phyloP scores from a whole-genome alignment of 2,329 filamentous ascomycete species.

The Setomelanomma holmii region DNA sequence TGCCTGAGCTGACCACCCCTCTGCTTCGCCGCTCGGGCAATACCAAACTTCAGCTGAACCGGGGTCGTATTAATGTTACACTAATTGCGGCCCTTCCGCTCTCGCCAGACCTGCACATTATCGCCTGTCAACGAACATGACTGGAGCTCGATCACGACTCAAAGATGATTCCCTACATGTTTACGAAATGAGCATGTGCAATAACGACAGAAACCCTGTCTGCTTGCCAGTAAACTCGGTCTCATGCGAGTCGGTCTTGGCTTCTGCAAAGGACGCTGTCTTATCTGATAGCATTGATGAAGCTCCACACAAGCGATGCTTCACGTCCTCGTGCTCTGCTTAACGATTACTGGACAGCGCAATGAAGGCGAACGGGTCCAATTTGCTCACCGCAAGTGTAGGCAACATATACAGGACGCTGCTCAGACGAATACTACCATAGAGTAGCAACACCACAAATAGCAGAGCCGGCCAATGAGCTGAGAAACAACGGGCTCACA shows the following conservation, averaged over 20 bases:
- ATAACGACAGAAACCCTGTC: no score
- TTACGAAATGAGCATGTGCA: no score
- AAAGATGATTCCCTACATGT: no score
- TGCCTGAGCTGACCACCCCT: not conserved
- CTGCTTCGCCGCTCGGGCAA: not conserved
- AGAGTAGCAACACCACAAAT: no score
- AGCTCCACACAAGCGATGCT: slow-evolving; percentile 3
- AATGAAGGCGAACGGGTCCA: no score
- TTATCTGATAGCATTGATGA: slow-evolving; percentile 15
- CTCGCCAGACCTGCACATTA: not conserved
- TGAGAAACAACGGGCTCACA: no score
- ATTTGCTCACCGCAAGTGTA: no score
- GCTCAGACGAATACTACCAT: no score
- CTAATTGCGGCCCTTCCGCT: not conserved
- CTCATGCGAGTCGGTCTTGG: slow-evolving; percentile 15
- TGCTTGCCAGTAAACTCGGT: no score
- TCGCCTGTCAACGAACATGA: not conserved
- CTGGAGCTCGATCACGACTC: not conserved
- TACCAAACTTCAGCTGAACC: not conserved
- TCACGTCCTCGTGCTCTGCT: not conserved
- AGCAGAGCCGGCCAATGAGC: no score
- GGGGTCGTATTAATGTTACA: not conserved
- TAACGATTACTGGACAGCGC: not conserved
- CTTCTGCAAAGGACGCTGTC: slow-evolving; percentile 8
- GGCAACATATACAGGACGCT: no score